Percentiles rank a stretch among this genome's conserved stretches.
These are phyloP conservation scores for Neurospora hispaniola DNA, from an alignment of 495 filamentous ascomycete genomes.

Conservation along the genomic window DNA sequence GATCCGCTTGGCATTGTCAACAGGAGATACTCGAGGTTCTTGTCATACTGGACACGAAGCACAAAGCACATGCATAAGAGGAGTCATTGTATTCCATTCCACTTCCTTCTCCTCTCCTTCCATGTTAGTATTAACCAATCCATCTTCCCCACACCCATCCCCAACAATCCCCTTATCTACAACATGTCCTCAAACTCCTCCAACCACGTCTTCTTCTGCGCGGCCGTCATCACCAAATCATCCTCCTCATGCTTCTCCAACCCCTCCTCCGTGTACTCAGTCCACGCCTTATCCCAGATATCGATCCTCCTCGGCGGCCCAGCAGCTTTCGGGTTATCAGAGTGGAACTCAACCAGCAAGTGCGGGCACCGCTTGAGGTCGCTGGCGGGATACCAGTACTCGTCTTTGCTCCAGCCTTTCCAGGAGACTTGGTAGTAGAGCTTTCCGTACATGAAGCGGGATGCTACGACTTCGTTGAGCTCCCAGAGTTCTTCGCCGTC, in stretches of 20 bases:
- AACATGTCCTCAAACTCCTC: not conserved
- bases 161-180: not conserved
- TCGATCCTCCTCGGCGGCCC: not conserved
- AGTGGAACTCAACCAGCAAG: not conserved
- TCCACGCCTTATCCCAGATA: not conserved
- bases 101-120: no score
- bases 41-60: rapidly evolving
- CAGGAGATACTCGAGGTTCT: not conserved
- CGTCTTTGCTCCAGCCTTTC: not conserved
- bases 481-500: not conserved
- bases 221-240: not conserved
- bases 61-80: not conserved
- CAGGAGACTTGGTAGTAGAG: not conserved
- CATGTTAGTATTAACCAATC: no score
- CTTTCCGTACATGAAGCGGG: not conserved
- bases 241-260: not conserved
- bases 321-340: not conserved
- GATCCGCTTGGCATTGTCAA: not conserved
- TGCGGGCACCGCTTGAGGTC: not conserved
- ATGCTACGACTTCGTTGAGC: not conserved
- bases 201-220: not conserved
- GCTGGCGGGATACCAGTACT: not conserved
- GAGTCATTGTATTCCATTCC: not conserved
- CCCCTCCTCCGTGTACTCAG: not conserved
- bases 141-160: not conserved